Evolutionary conservation across 2,329 filamentous ascomycete genomes (phyloP).

Genomic region (Fusarium siculi): DNA sequence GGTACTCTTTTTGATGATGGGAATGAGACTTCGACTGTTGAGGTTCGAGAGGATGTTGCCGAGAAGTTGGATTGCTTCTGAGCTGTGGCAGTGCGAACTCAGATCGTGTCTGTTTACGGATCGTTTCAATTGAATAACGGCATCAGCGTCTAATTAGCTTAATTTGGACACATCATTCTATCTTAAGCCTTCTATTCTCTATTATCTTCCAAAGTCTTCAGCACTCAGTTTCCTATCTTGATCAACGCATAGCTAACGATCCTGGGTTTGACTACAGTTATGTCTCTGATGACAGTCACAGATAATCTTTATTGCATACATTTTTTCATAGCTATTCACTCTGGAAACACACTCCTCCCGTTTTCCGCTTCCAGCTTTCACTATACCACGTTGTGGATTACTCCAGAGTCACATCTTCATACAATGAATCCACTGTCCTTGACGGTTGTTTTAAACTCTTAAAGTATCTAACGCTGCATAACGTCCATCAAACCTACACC

Average conservation of each 20-base stretch:
- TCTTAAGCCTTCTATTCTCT: rapidly evolving
- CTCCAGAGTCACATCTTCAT: rapidly evolving
- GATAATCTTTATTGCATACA: too few species aligned
- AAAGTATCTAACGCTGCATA: background rate
- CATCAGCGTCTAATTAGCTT: background rate
- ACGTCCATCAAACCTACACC: background rate
- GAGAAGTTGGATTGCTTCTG: background rate
- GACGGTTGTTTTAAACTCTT: background rate
- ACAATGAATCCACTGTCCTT: background rate
- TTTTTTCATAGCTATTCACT: too few species aligned
- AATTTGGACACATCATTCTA: background rate
- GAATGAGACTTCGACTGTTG: background rate
- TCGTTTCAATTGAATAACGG: background rate
- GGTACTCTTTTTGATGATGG: background rate
- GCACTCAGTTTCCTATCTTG: too few species aligned
- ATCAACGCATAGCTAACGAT: too few species aligned
- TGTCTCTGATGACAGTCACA: too few species aligned
- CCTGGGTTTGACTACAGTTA: too few species aligned
- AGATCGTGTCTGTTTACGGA: background rate
- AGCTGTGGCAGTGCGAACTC: background rate
- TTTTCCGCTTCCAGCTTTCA: rapidly evolving
- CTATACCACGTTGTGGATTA: background rate
- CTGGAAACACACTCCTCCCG: too few species aligned
- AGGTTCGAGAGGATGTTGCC: background rate
- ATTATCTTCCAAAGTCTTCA: background rate